Evolutionary conservation across 176 grass and related monocot species (phyloP), one percentile per base, ranked within the genome.

Genomic region (Raddia distichophylla): DNA sequence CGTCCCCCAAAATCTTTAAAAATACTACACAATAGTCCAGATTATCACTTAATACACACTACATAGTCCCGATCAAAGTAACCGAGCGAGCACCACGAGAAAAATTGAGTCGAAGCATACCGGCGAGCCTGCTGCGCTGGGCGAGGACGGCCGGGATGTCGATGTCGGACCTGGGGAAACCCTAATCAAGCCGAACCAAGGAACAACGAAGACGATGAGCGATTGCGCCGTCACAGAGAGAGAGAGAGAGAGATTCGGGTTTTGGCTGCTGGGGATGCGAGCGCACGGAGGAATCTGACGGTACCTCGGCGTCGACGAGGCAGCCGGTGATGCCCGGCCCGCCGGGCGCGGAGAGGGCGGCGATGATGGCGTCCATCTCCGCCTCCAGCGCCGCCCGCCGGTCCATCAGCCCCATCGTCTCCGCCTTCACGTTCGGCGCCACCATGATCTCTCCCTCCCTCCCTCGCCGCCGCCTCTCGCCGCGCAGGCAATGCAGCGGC

Each of bases 361-460:
- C 79, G 82, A 99, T 95, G 82, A 99, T 82, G 79, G 73, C 86
- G 82, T 99, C 73, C 91, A 99, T 95, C 82, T 93, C 89, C 46
- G 91, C 70, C 86, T 95, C 96, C 47, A 91, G 20, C 27, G 63
- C 80, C 17, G 67, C 18, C 67, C 93, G 60, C 61, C 43, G 75
- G 59, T 93, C 87, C 82, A 91, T 95, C 82, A 99, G 67, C 14
- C 73, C 60, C 77, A 93, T 88, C 61, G 96, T 90, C 85, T 95
- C 89, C 73, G 90, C 86, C 86, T 99, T 99, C 81, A 99, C 71
- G 77, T 95, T 91, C 78, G 82, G 78, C 73, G 89, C 96, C 85
- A 95, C 96, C 96, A 95, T 98, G 62, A 0, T 86, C 47, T 22
- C 59, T n/a, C 1, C 48, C 71, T 65, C 82, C 67, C 82, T 61